Evolutionary conservation across 176 grass and related monocot genomes (phyloP), one percentile per base, ranked within the genome.

Genomic region (Lolium perenne): DNA sequence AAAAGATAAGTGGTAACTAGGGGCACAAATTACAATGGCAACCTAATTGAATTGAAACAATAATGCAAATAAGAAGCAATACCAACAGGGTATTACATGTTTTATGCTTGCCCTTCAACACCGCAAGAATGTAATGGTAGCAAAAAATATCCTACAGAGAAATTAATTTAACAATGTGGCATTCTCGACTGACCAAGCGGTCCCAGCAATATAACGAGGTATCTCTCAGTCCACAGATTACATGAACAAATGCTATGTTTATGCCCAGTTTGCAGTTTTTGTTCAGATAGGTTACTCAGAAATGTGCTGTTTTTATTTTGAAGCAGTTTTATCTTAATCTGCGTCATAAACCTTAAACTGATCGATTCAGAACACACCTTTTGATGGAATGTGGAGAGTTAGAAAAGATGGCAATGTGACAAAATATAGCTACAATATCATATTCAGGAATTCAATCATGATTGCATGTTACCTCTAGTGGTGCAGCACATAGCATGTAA

Each of bases 401-500:
- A 46, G 18, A 16, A 89, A 83, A 57, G 46, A 59, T 48, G 68
- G 51, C 40, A 56, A 18, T 62, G 71, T 10, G 2, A 41, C 38
- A 59, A 67, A 76, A 76, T 57, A 80, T 45, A 41, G 41, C 80
- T 84, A 38, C 41, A 87, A 61, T 46, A 58, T 45, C 46, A 21
- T 60, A 48, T 47, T 82, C 75, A 59, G 67, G n/a, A 87, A 59
- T 50, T 68, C 40, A 73, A 55, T 45, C 32, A 40, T 15, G 62
- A 49, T 49, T 32, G 29, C 32, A 66, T 41, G 29, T 75, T 93
- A 96, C 94, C 87, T 89, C 91, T 82, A 76, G 81, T 38, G 94
- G 94, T 54, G 94, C 91, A 53, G 91, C 79, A 81, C 94, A 96
- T 73, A 96, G 85, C 94, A 96, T 96, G 94, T 96, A 96, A 80